Percentiles rank a stretch among this genome's conserved stretches.
Conservation (phyloP, 2,329 filamentous ascomycete species). For the Lachnellula hyalina region DNA sequence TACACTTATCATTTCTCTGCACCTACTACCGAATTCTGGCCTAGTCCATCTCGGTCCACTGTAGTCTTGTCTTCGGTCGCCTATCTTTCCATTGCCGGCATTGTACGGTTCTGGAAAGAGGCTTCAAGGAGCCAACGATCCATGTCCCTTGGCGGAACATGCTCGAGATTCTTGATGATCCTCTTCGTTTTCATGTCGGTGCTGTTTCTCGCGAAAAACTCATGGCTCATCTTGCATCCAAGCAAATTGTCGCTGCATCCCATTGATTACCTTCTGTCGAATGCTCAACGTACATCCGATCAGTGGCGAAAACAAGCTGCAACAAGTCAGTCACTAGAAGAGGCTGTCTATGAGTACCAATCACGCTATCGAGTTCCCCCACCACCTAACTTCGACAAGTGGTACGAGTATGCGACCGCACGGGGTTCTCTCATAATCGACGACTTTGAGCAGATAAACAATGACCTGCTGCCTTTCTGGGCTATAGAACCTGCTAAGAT, state of each 20-base stretch:
- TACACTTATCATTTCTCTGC: conserved; percentile 5
- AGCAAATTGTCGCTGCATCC: conserved; percentile 7
- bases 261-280: conserved; percentile 11
- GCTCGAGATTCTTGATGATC: background rate
- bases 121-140: conserved; percentile 5
- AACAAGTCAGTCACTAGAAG: conserved; percentile 9
- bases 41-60: background rate
- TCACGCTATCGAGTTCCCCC: conserved; percentile 16
- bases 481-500: conserved; percentile 26
- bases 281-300: conserved; percentile 1
- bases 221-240: background rate
- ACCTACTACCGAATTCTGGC: background rate
- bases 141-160: background rate
- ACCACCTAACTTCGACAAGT: conserved; percentile 25
- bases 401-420: conserved; percentile 31
- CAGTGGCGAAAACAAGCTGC: conserved; percentile 15
- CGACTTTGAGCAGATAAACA: conserved; percentile 30
- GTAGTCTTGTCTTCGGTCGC: background rate
- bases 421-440: conserved; percentile 28
- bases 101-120: conserved; percentile 6
- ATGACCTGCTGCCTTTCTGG: conserved; percentile 31
- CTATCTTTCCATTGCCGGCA: conserved; percentile 3
- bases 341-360: conserved; percentile 17
- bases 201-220: background rate
- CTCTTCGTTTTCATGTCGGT: conserved; percentile 1